A percentile compares a stretch with the other conserved stretches of the same genome.
These are phyloP conservation scores for Canavalia ensiformis DNA, from an alignment of 306 rosid genomes.

Conservation along the genomic window DNA sequence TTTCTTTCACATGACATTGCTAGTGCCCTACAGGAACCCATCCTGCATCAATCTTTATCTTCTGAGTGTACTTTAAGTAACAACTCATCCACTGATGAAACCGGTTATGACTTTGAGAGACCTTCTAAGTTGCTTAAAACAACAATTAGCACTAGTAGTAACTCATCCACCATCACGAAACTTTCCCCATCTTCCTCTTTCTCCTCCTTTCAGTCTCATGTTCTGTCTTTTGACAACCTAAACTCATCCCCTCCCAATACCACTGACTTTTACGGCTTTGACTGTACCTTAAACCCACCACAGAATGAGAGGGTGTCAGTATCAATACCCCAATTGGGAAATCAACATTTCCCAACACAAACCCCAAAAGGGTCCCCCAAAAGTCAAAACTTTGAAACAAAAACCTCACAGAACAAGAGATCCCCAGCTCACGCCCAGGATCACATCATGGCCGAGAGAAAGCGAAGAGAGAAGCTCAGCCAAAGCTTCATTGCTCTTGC, in stretches of 20 bases:
- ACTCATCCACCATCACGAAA: slow-evolving; percentile 43
- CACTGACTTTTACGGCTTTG: slow-evolving; percentile 43
- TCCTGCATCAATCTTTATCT: slow-evolving; percentile 51
- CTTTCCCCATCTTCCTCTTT: slow-evolving; percentile 58
- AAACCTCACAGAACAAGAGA: slow-evolving; percentile 52
- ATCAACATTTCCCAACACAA: slow-evolving; percentile 45
- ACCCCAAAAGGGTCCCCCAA: slow-evolving; percentile 40
- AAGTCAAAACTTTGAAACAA: slow-evolving; percentile 47
- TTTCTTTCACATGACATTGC: slow-evolving; percentile 54
- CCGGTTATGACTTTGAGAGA: slow-evolving; percentile 51
- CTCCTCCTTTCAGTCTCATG: slow-evolving; percentile 55
- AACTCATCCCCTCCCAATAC: slow-evolving; percentile 35
- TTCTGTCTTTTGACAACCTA: slow-evolving; percentile 68
- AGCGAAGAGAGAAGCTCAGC: slow-evolving; percentile 80
- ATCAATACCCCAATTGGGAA: slow-evolving; percentile 28
- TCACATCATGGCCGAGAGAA: slow-evolving; percentile 84
- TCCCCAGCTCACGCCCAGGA: slow-evolving; percentile 64
- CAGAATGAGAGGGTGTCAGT: slow-evolving; percentile 42
- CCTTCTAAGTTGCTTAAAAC: slow-evolving; percentile 36
- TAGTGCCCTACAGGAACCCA: slow-evolving; percentile 42
- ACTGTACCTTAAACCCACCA: slow-evolving; percentile 39
- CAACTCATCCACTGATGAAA: slow-evolving; percentile 53
- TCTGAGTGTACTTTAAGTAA: slow-evolving; percentile 51
- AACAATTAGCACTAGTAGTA: slow-evolving; percentile 25
- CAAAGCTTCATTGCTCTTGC: slow-evolving; percentile 86